These are phyloP conservation scores for Metschnikowia similis DNA, from an alignment of 805 yeast species.

Conservation along the genomic window DNA sequence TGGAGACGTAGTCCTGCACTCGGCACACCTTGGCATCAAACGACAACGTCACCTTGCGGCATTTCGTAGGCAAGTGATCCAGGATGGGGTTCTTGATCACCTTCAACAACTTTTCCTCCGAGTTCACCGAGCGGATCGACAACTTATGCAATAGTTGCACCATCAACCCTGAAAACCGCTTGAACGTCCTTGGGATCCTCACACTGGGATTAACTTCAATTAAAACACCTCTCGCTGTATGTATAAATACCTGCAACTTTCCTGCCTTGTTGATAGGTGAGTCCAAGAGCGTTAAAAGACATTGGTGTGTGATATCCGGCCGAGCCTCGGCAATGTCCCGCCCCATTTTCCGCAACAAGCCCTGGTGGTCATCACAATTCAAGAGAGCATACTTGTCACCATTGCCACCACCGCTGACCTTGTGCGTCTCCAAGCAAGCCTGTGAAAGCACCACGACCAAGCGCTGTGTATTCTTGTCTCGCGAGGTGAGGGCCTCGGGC, in stretches of 20 bases:
- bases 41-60: conserved; percentile 87
- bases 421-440: conserved; percentile 94
- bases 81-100: conserved; percentile 97
- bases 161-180: conserved; percentile 96
- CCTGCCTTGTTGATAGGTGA: conserved; percentile 99
- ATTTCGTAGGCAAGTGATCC: conserved; percentile 93
- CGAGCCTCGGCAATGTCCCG: conserved; percentile 97
- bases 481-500: conserved; percentile 75
- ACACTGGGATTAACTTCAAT: conserved; percentile 95
- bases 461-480: conserved; percentile 82
- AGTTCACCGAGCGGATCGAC: conserved; percentile 89
- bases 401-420: conserved; percentile 69
- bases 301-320: conserved; percentile 99
- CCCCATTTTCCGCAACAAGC: conserved; percentile 89
- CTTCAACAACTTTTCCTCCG: conserved; percentile 88
- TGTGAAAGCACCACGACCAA: conserved; percentile 92
- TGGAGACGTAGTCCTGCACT: conserved; percentile 81
- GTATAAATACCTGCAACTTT: conserved; percentile 90
- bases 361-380: conserved; percentile 98
- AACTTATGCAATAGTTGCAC: conserved; percentile 91
- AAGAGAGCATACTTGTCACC: conserved; percentile 85
- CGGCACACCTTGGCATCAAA: conserved; percentile 86
- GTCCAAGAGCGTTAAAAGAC: conserved; percentile 87
- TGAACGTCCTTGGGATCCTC: conserved; percentile 96
- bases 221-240: conserved; percentile 90